Base-by-base conservation (phyloP, 2,329 filamentous ascomycete genomes). In the Botrytis byssoidea region DNA sequence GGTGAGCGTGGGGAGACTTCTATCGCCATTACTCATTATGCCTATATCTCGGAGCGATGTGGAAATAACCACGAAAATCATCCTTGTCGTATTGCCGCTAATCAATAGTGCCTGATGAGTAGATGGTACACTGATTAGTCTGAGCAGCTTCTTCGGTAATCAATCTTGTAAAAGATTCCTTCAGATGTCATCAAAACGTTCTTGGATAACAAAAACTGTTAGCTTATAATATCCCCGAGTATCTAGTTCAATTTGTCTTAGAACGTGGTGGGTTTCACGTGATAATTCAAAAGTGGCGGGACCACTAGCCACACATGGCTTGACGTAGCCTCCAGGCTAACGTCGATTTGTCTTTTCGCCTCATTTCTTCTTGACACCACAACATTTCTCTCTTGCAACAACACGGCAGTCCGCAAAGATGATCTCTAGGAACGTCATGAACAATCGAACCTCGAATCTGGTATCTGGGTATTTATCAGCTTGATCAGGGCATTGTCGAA, bases 101-200 rank as follows among this genome's bases (percentile, higher is more conserved):
- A n/a, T n/a, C n/a, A n/a, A n/a, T n/a, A 10, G 3, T 35, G 51
- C 51, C 51, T 55, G 51, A 14, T 29, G 6, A 29, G 51, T 29
- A 29, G 14, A 59, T 59, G 18, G 1, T 35, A 22, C 8, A 5
- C 0, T 22, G 2, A 20, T 35, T 29, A 0, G n/a, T 18, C 25
- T 6, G 14, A 29, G 3, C 14, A 29, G 25, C 12, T 29, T 55
- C n/a, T 29, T 8, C 5, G 18, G 12, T 14, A 7, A 0, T 16
- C 3, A 16, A 7, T 8, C 10, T 1, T 29, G 25, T 7, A 16
- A 7, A 1, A 0, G 25, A 29, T 0, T 7, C 12, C 14, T 1
- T 3, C 25, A 29, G 51, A 16, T 29, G 7, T 8, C 51, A 16
- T 16, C n/a, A 8, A 51, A 51, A 0, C 12, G n/a, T 16, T 4